phyloP scores from a whole-genome alignment of 2,329 filamentous ascomycete species.

The Pleurostoma richardsiae region DNA sequence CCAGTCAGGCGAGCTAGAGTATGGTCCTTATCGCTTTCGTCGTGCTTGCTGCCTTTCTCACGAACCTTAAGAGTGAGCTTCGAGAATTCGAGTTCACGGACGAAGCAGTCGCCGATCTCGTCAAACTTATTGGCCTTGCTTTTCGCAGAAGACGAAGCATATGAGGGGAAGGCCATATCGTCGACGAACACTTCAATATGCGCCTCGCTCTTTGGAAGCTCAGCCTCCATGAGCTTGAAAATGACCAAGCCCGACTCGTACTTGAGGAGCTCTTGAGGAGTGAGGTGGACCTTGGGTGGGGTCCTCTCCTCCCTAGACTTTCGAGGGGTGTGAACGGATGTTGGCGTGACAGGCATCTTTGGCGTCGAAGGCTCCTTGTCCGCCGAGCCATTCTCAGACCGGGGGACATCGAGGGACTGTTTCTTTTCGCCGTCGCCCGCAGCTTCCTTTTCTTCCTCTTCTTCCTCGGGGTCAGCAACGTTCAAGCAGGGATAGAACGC shows the following conservation, averaged over 20 bases:
- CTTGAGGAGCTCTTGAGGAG: slow-evolving; percentile 72
- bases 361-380: slow-evolving; percentile 37
- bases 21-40: slow-evolving; percentile 66
- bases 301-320: slow-evolving; percentile 50
- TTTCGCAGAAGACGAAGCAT: slow-evolving; percentile 72
- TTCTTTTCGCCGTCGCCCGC: slow-evolving; percentile 9
- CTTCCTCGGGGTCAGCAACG: slow-evolving; percentile 83
- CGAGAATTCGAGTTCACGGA: slow-evolving; percentile 96
- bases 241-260: slow-evolving; percentile 91
- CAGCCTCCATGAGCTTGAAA: slow-evolving; percentile 88
- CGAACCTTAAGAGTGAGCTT: slow-evolving; percentile 83
- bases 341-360: slow-evolving; percentile 33
- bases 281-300: slow-evolving; percentile 72
- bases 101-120: slow-evolving; percentile 92
- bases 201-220: slow-evolving; percentile 70
- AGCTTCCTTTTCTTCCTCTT: slow-evolving; percentile 43
- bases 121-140: slow-evolving; percentile 69
- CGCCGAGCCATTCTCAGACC: slow-evolving; percentile 28
- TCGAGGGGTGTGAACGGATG: slow-evolving; percentile 12
- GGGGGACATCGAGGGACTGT: slow-evolving; percentile 24
- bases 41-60: slow-evolving; percentile 71
- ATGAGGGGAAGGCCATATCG: slow-evolving; percentile 89
- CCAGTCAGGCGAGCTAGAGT: slow-evolving; percentile 79
- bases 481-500: slow-evolving; percentile 89
- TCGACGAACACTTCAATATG: slow-evolving; percentile 89